Evolutionary conservation across 2,329 filamentous ascomycete genomes (phyloP).

Genomic region (Byssochlamys sp.): DNA sequence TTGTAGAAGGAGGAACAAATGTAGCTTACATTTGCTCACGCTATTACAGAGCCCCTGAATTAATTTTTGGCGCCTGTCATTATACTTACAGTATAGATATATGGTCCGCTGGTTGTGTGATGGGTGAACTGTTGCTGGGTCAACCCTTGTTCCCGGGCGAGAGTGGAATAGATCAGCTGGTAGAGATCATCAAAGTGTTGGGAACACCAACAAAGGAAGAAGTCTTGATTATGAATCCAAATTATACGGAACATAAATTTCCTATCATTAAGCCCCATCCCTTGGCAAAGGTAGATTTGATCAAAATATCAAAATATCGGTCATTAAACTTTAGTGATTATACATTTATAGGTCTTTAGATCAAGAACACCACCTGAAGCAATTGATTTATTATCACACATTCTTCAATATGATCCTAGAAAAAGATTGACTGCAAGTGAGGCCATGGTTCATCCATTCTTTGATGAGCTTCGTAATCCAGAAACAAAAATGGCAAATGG

Average conservation of each 20-base stretch:
- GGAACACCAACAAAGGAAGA: conserved; percentile 98
- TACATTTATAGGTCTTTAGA: conserved; percentile 64
- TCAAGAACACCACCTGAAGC: conserved; percentile 84
- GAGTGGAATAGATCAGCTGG: conserved; percentile 94
- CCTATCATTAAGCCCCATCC: conserved; percentile 99
- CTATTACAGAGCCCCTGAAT: conserved; percentile 93
- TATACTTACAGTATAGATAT: conserved; percentile 77
- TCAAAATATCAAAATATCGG: background rate
- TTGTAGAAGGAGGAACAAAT: conserved; percentile 97
- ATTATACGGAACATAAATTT: conserved; percentile 99
- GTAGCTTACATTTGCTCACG: conserved; percentile 99
- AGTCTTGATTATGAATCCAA: conserved; percentile 99
- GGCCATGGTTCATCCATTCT: conserved; percentile 97
- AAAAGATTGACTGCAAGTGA: conserved; percentile 87
- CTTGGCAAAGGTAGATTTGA: conserved; percentile 67
- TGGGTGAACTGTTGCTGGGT: conserved; percentile 97
- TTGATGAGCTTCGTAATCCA: conserved; percentile 88
- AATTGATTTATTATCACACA: conserved; percentile 84
- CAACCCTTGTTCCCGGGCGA: conserved; percentile 96
- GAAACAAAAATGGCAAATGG: conserved; percentile 85
- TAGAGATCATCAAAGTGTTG: conserved; percentile 98
- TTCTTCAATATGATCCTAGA: conserved; percentile 94
- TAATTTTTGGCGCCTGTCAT: conserved; percentile 98
- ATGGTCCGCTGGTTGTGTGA: conserved; percentile 98
- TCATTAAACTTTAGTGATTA: conserved; percentile 13